phyloP scores from a whole-genome alignment of 2,329 filamentous ascomycete genomes.

The Orbilia javanica region DNA sequence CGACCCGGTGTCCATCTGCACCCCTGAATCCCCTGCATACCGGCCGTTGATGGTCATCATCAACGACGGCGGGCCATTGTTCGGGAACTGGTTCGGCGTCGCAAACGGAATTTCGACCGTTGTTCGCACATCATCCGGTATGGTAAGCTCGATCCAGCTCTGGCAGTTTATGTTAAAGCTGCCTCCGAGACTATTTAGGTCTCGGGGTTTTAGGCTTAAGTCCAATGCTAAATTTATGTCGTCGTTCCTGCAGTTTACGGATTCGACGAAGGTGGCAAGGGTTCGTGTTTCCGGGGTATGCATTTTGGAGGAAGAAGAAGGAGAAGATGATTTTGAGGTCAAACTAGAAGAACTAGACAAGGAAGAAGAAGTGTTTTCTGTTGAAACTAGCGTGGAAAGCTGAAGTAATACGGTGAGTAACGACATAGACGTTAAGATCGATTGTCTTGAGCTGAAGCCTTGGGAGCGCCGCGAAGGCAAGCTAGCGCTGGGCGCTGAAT shows the following conservation, averaged over 20 bases:
- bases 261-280: neutral
- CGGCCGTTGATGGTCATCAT: slow-evolving; percentile 51
- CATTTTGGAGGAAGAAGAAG: neutral
- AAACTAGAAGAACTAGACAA: too few species aligned
- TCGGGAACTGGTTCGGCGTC: slow-evolving; percentile 30
- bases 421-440: neutral
- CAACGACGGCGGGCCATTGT: slow-evolving; percentile 25
- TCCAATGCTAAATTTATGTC: neutral
- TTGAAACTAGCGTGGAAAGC: neutral
- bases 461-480: neutral
- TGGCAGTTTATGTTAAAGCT: slow-evolving; percentile 12
- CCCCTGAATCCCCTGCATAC: slow-evolving; percentile 24
- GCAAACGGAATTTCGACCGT: slow-evolving; percentile 39
- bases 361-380: too few species aligned
- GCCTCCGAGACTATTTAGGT: neutral
- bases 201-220: slow-evolving; percentile 5
- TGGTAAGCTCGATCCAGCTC: slow-evolving; percentile 32
- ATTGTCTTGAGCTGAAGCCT: neutral
- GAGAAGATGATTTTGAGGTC: neutral
- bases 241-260: slow-evolving; percentile 1
- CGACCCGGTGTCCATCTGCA: slow-evolving; percentile 54
- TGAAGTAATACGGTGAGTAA: neutral
- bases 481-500: neutral
- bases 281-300: neutral
- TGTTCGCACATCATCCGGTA: slow-evolving; percentile 6